phyloP scores from a whole-genome alignment of 2,329 filamentous ascomycete species.

The Microcera coccophila region DNA sequence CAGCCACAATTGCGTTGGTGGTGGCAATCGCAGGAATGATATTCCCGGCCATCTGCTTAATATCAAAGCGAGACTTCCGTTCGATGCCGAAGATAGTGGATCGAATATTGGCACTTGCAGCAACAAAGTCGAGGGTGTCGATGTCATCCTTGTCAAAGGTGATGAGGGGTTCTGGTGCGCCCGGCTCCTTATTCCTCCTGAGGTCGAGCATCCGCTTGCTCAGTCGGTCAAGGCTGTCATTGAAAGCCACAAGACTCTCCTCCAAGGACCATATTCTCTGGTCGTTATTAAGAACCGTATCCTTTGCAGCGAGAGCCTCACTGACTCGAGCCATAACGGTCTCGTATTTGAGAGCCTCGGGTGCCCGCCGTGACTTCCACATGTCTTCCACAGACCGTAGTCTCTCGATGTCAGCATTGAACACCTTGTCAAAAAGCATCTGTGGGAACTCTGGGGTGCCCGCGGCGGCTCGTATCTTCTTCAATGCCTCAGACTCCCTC shows the following conservation, averaged over 20 bases:
- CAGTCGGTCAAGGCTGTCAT: constrained; percentile 74
- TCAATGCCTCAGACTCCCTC: constrained; percentile 77
- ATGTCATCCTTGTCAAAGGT: constrained; percentile 96
- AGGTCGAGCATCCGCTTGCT: constrained; percentile 68
- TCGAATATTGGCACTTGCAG: constrained; percentile 83
- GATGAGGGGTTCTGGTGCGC: constrained; percentile 60
- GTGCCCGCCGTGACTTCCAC: constrained; percentile 82
- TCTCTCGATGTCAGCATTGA: constrained; percentile 76
- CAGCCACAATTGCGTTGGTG: constrained; percentile 93
- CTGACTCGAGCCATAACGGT: constrained; percentile 51
- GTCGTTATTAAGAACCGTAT: constrained; percentile 59
- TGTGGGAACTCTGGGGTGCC: constrained; percentile 72
- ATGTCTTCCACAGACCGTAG: constrained; percentile 87
- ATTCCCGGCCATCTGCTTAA: constrained; percentile 98
- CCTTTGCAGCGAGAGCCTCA: constrained; percentile 45
- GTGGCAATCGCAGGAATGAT: constrained; percentile 98
- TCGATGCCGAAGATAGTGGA: constrained; percentile 88
- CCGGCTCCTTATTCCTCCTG: constrained; percentile 46
- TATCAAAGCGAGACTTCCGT: constrained; percentile 85
- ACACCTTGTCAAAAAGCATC: constrained; percentile 90
- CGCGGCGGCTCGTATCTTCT: constrained; percentile 76
- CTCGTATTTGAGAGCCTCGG: constrained; percentile 69
- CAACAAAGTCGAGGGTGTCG: constrained; percentile 92
- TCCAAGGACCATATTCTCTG: constrained; percentile 76
- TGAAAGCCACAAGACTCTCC: constrained; percentile 84